A percentile compares a stretch with the other conserved stretches of the same genome.
Conservation (phyloP, 352 stramenopile species). For the Phytopythium boreale region DNA sequence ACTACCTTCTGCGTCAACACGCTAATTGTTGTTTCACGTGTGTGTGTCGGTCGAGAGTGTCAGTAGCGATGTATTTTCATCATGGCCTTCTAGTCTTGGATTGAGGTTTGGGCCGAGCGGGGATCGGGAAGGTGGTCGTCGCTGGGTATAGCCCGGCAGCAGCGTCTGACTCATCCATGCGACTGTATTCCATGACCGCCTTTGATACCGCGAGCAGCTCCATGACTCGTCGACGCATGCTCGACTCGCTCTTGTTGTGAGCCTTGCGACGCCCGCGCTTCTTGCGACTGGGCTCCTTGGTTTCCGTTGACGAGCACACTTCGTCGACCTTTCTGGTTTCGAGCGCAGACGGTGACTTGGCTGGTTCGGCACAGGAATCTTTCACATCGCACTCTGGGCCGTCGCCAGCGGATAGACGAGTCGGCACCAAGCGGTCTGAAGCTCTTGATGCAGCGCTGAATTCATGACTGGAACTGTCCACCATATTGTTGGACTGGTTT, state of each 20-base stretch:
- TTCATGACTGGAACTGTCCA: no score
- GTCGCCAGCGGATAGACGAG: not conserved
- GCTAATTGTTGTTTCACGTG: not conserved
- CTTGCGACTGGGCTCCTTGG: not conserved
- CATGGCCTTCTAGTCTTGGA: not conserved
- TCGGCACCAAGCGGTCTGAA: not conserved
- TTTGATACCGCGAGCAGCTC: constrained; percentile 6
- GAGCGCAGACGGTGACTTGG: not conserved
- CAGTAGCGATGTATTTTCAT: not conserved
- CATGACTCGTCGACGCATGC: not conserved
- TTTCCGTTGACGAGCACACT: not conserved
- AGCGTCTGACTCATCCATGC: not conserved
- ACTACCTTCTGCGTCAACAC: not conserved
- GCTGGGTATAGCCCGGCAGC: not conserved
- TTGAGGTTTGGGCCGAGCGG: not conserved
- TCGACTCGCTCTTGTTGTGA: not conserved
- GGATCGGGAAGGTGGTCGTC: not conserved
- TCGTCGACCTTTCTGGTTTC: not conserved
- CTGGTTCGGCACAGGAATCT: not conserved
- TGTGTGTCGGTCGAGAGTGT: not conserved
- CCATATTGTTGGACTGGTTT: not conserved
- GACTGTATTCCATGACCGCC: not conserved
- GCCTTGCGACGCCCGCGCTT: not conserved
- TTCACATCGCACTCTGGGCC: not conserved
- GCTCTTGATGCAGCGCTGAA: not conserved